These are phyloP conservation scores for Stromatinia cepivora DNA, from an alignment of 2,329 filamentous ascomycete species.

Conservation along the genomic window DNA sequence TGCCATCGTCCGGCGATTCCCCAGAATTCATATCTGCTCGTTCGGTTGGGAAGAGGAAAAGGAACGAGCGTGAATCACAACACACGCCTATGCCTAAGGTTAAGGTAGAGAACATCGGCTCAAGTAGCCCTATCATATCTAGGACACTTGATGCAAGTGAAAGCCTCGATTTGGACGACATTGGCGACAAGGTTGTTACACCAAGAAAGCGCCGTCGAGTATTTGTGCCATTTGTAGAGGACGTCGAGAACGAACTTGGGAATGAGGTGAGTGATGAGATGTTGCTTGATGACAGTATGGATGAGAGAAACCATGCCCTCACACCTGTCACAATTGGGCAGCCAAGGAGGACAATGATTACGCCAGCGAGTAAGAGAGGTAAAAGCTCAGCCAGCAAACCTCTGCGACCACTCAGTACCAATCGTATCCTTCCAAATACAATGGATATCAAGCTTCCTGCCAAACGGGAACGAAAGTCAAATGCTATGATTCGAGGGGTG, in stretches of 20 bases:
- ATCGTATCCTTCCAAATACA: conserved; percentile 35
- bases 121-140: conserved; percentile 37
- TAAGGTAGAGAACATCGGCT: conserved; percentile 34
- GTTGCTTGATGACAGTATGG: conserved; percentile 16
- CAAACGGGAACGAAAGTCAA: conserved; percentile 27
- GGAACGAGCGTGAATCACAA: conserved; percentile 18
- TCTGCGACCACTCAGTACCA: conserved; percentile 36
- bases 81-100: conserved; percentile 29
- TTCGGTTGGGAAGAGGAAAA: conserved; percentile 37
- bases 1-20: conserved; percentile 27
- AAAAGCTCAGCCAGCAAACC: conserved; percentile 23
- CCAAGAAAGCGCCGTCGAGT: conserved; percentile 38
- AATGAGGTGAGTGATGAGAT: conserved; percentile 4
- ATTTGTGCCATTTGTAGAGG: neutral
- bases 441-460: conserved; percentile 26
- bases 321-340: neutral
- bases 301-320: neutral
- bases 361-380: conserved; percentile 20
- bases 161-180: conserved; percentile 43
- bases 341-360: conserved; percentile 15
- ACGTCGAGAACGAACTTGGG: neutral
- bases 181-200: conserved; percentile 41
- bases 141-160: conserved; percentile 30
- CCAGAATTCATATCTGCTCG: conserved; percentile 35
- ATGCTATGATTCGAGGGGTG: conserved; percentile 26